These are phyloP conservation scores for Cunninghamia lanceolata DNA, from an alignment of 75 land plant genomes.

Conservation along the genomic window DNA sequence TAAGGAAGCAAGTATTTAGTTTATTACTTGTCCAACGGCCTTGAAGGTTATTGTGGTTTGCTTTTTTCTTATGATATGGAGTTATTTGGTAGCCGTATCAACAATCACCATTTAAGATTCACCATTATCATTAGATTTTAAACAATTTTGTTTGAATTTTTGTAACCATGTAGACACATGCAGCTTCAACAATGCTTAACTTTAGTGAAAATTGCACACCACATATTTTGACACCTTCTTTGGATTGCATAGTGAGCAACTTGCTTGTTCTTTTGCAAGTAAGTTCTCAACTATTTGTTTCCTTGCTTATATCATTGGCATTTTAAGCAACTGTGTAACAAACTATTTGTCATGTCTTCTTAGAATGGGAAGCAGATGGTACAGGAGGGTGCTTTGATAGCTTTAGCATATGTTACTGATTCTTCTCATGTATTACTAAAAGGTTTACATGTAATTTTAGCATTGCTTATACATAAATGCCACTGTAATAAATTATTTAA, in stretches of 20 bases:
- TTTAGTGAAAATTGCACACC: slow-evolving; percentile 97
- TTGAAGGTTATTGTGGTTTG: not conserved
- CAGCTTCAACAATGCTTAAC: slow-evolving; percentile 95
- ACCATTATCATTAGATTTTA: not conserved
- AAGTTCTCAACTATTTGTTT: slow-evolving; percentile 9
- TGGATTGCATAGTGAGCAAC: slow-evolving; percentile 93
- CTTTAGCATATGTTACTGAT: slow-evolving; percentile 97
- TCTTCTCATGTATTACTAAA: slow-evolving; percentile 73
- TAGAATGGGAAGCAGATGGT: slow-evolving; percentile 99
- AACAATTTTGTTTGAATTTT: not conserved
- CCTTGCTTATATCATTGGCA: not conserved
- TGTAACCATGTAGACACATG: slow-evolving; percentile 76
- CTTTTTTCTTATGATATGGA: not conserved
- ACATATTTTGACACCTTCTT: slow-evolving; percentile 86
- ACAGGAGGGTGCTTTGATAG: slow-evolving; percentile 97
- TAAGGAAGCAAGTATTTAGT: not conserved
- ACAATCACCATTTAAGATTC: not conserved
- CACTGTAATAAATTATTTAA: not conserved
- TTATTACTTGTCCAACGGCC: not conserved
- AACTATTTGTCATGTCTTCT: not conserved
- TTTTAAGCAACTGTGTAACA: slow-evolving; percentile 3
- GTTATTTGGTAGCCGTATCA: not conserved
- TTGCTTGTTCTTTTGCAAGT: slow-evolving; percentile 95
- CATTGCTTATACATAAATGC: not conserved
- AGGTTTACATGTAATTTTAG: not conserved